phyloP scores from a whole-genome alignment of 306 rosid genomes.

The Dryas alaskensis region DNA sequence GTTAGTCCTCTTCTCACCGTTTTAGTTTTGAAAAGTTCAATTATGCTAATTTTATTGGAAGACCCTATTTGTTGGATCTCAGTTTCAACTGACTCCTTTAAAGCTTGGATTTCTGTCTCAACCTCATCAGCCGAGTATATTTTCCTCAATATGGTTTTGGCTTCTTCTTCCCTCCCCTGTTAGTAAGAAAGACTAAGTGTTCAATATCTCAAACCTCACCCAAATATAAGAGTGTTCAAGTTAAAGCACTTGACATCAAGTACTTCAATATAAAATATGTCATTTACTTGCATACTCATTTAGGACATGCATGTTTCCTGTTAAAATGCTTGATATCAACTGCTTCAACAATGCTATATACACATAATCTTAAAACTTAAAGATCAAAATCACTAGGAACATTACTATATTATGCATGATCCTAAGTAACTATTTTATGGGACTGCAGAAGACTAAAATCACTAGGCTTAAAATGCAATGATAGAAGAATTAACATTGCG shows the following conservation, averaged over 20 bases:
- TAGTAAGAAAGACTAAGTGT: neutral
- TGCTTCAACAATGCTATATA: no score
- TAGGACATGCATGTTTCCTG: no score
- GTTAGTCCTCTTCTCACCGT: constrained; percentile 43
- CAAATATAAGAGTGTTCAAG: neutral
- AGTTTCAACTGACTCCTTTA: constrained; percentile 41
- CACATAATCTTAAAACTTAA: no score
- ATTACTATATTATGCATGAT: neutral
- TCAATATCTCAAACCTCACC: neutral
- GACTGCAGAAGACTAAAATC: neutral
- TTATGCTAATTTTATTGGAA: constrained; percentile 21
- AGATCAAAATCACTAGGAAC: neutral
- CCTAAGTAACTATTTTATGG: neutral
- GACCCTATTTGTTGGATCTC: constrained; percentile 30
- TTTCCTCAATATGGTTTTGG: constrained; percentile 34
- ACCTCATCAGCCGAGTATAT: constrained; percentile 43
- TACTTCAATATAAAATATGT: no score
- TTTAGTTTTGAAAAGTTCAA: constrained; percentile 35
- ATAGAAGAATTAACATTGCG: constrained; percentile 37
- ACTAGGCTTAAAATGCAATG: neutral
- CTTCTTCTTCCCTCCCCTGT: constrained; percentile 55
- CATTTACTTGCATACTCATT: no score
- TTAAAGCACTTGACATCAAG: no score
- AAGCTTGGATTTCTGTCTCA: constrained; percentile 38
- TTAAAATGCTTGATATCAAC: no score